Evolutionary conservation across 768 basidiomycete genomes (phyloP).

Genomic region (Leccinum olivaceopallidum): DNA sequence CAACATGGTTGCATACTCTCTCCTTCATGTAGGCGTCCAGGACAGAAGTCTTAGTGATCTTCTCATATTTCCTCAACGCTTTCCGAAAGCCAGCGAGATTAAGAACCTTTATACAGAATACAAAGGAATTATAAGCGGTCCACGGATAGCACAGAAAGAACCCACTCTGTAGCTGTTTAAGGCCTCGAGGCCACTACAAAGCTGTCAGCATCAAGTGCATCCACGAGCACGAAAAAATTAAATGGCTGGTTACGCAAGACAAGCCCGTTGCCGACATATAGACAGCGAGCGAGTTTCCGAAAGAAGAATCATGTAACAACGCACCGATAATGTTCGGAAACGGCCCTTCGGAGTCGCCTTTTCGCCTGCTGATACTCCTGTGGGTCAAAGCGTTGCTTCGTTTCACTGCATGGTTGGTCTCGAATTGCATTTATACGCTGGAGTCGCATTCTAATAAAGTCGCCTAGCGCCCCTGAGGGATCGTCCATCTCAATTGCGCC

Average conservation of each 20-base stretch:
- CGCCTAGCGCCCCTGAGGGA: background rate
- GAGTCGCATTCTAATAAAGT: background rate
- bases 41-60: slow-evolving; percentile 68
- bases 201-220: slow-evolving; percentile 12
- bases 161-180: slow-evolving; percentile 85
- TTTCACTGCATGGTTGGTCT: background rate
- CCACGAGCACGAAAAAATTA: background rate
- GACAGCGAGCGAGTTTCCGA: background rate
- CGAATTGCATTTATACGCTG: background rate
- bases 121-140: background rate
- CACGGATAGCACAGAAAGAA: background rate
- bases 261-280: background rate
- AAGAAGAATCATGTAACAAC: slow-evolving; percentile 8
- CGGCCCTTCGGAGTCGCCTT: slow-evolving; percentile 79
- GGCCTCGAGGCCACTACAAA: slow-evolving; percentile 68
- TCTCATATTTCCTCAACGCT: slow-evolving; percentile 84
- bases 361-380: slow-evolving; percentile 86
- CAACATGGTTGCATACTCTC: slow-evolving; percentile 44
- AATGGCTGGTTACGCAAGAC: background rate
- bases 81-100: slow-evolving; percentile 92
- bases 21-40: slow-evolving; percentile 81
- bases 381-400: slow-evolving; percentile 46
- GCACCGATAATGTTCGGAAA: slow-evolving; percentile 80
- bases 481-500: background rate
- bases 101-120: slow-evolving; percentile 52